Conservation (phyloP, 1,284 basidiomycete genomes). For the Phylloporus sp. region DNA sequence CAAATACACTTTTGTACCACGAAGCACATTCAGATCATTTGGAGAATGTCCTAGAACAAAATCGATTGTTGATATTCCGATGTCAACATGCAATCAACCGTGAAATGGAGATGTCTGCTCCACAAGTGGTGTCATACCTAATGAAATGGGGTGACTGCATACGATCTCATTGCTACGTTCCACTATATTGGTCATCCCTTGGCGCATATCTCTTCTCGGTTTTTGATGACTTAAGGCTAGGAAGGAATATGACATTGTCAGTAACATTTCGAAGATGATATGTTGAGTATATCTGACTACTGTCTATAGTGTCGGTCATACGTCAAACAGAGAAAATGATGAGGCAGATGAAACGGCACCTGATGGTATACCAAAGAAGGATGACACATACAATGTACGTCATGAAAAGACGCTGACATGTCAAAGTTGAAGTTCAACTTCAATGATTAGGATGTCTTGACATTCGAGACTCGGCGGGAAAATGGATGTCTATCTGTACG, state of each 20-base stretch:
- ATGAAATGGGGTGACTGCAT: constrained; percentile 11
- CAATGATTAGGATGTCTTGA: background rate
- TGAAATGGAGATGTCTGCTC: constrained; percentile 11
- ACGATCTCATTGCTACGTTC: constrained; percentile 12
- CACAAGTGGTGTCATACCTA: constrained; percentile 10
- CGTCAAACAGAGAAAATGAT: too few species aligned
- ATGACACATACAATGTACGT: too few species aligned
- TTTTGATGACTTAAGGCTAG: too few species aligned
- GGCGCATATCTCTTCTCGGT: background rate
- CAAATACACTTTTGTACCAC: constrained; percentile 4
- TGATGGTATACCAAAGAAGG: too few species aligned
- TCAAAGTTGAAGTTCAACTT: too few species aligned
- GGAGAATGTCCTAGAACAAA: background rate
- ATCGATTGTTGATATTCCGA: constrained; percentile 3
- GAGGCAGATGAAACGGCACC: too few species aligned
- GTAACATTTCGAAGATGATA: too few species aligned
- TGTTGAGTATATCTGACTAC: too few species aligned
- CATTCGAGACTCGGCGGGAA: background rate
- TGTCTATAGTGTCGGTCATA: too few species aligned
- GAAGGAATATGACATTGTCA: too few species aligned
- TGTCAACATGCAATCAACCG: constrained; percentile 13
- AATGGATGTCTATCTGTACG: background rate
- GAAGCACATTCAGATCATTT: background rate
- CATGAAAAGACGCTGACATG: background rate
- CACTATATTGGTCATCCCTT: constrained; percentile 12